Evolutionary conservation across 2,329 filamentous ascomycete species (phyloP), one percentile per base, ranked within the genome.

Genomic region (Fusarium graminum): DNA sequence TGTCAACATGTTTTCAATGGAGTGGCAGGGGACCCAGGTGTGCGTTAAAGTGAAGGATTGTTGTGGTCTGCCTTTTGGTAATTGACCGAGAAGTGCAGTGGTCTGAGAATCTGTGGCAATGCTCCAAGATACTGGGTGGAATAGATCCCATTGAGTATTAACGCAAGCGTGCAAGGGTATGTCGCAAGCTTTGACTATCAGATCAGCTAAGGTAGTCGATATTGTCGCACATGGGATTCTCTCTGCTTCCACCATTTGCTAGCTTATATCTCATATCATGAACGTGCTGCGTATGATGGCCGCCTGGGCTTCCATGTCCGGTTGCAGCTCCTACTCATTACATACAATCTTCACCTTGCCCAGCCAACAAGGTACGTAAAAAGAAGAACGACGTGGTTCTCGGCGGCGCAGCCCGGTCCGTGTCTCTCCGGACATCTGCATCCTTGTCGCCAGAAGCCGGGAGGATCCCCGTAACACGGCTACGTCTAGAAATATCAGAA

Each of bases 371-470:
- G 63, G 57, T 55, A 61, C 41, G 36, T 61, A 61, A 61, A 38
- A 59, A 10, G 11, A 25, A 39, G 41, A 34, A 22, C 32, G 28
- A 38, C 41, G 43, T 52, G 36, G 34, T 40, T 43, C 55, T 66
- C 64, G 44, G 30, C 43, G 46, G 39, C 56, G 42, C 46, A 38
- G 41, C 34, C 51, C 39, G 47, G 55, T 38, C 65, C 65, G 65
- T 29, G 43, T 68, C 65, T 69, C 26, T 59, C 65, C 65, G 65
- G 49, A 13, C 28, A 47, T 41, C 19, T 47, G 22, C 65, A 59
- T 55, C 57, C 61, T 61, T 46, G 63, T 68, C 62, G 66, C 66
- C 66, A 67, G 61, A 69, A 67, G 52, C 39, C 66, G 66, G 64
- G 59, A 13, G 11, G 3, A 52, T 51, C 34, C 29, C 65, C 55